Conservation (phyloP, 768 basidiomycete species). For the Cubamyces lactineus region DNA sequence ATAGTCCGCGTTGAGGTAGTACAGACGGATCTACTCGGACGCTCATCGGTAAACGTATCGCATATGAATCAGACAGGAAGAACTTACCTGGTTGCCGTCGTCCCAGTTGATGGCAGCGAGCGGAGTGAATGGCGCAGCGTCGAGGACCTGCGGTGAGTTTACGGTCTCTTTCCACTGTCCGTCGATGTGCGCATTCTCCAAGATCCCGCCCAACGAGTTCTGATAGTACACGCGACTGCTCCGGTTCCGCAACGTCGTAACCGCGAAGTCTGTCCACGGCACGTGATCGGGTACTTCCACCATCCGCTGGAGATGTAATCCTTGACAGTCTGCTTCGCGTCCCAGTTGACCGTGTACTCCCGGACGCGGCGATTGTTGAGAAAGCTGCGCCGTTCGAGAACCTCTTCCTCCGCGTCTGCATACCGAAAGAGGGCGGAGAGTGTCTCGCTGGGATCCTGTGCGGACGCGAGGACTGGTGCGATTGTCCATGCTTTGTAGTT, state of each 20-base stretch:
- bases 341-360: constrained; percentile 10
- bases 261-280: constrained; percentile 9
- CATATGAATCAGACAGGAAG: too few relatives aligned
- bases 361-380: constrained; percentile 1
- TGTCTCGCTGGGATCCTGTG: background rate
- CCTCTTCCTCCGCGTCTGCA: background rate
- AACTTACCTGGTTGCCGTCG: too few relatives aligned
- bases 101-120: too few relatives aligned
- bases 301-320: constrained; percentile 10
- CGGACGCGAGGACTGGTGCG: constrained; percentile 23
- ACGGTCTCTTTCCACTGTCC: too few relatives aligned
- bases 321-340: background rate
- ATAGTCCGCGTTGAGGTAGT: too few relatives aligned
- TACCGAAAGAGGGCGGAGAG: constrained; percentile 19
- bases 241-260: background rate
- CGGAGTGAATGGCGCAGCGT: too few relatives aligned
- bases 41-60: too few relatives aligned
- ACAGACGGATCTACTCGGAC: too few relatives aligned
- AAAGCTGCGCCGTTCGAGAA: constrained; percentile 1
- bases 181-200: too few relatives aligned
- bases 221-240: background rate
- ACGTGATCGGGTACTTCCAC: constrained; percentile 12
- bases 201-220: background rate
- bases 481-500: constrained; percentile 16
- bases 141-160: too few relatives aligned